Evolutionary conservation across 2,329 filamentous ascomycete species (phyloP), one percentile per base, ranked within the genome.

Genomic region (Fusarium drepaniforme): DNA sequence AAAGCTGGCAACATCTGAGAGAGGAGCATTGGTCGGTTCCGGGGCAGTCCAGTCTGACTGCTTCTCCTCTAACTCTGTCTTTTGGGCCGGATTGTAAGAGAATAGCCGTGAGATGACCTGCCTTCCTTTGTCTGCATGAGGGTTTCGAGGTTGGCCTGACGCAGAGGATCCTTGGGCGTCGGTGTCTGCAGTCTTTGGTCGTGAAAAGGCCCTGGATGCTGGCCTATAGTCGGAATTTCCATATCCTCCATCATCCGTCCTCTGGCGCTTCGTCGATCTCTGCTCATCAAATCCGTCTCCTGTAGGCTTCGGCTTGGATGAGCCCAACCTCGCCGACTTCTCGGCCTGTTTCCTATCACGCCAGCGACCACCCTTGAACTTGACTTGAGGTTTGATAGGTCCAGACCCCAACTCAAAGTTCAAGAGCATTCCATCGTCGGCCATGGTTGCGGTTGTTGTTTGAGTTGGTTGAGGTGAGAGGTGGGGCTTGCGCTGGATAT

Each of bases 351-450:
- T 89, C 72, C 97, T 90, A 81, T 98, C 96, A 81, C 94, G 93
- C 97, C 97, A 99, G 78, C 91, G 90, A n/a, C 97, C 97, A 77
- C 97, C 97, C 82, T 93, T 97, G 83, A 97, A 94, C 76, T 88
- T 91, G 71, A 89, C 86, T 64, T 89, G 85, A 8, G 89, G 87
- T 70, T 92, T 88, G 64, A 94, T 82, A 15, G 93, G 89, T 21
- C 86, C 89, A 71, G 94, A 91, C 33, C 90, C 89, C 67, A 98
- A 86, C 78, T 95, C 92, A 82, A 98, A 98, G 80, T 98, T 98
- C 81, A 98, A 87, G 67, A 98, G 90, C 91, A 99, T 93, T 77
- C 95, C 95, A 91, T 97, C 94, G 86, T 98, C 96, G 62, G 94
- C 94, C 96, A 98, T 98, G 71, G 42, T 74, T 65, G 70, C 64